These are phyloP conservation scores for Blastocystis sp. DNA, from an alignment of 352 stramenopile genomes.

Conservation along the genomic window DNA sequence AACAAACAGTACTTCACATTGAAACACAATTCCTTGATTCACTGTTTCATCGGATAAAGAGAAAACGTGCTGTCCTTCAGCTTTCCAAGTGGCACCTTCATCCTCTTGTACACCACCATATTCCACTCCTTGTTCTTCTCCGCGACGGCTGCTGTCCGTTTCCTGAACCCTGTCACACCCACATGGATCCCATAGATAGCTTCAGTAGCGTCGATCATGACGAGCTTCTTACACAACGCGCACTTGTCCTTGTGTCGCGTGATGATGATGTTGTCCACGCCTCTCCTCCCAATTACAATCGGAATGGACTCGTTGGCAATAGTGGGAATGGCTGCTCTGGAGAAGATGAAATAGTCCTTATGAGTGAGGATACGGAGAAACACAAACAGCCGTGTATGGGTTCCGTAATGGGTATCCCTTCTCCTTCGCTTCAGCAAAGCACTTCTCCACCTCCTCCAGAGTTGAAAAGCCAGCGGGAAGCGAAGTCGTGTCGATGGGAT, in stretches of 20 bases:
- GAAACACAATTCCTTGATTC: too few relatives aligned
- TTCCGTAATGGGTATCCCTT: not conserved
- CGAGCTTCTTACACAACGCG: not conserved
- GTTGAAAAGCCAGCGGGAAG: not conserved
- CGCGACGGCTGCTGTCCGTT: too few relatives aligned
- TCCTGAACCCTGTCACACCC: too few relatives aligned
- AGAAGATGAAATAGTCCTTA: conserved; percentile 63
- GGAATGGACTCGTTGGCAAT: not conserved
- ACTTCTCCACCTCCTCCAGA: not conserved
- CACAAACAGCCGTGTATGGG: not conserved
- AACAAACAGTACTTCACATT: too few relatives aligned
- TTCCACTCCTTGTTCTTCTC: too few relatives aligned
- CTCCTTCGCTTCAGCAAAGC: not conserved
- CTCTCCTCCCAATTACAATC: not conserved
- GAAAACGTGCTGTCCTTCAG: too few relatives aligned
- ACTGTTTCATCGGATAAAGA: too few relatives aligned
- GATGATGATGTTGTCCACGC: not conserved
- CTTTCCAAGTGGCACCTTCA: too few relatives aligned
- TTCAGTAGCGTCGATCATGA: not conserved
- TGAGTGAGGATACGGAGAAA: not conserved
- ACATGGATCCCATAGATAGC: not conserved
- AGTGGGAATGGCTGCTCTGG: not conserved
- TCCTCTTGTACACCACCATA: too few relatives aligned
- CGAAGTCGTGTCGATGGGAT: not conserved
- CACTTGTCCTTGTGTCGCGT: not conserved